These are phyloP conservation scores for Colletotrichum musae DNA, from an alignment of 2,329 filamentous ascomycete species.

Conservation along the genomic window DNA sequence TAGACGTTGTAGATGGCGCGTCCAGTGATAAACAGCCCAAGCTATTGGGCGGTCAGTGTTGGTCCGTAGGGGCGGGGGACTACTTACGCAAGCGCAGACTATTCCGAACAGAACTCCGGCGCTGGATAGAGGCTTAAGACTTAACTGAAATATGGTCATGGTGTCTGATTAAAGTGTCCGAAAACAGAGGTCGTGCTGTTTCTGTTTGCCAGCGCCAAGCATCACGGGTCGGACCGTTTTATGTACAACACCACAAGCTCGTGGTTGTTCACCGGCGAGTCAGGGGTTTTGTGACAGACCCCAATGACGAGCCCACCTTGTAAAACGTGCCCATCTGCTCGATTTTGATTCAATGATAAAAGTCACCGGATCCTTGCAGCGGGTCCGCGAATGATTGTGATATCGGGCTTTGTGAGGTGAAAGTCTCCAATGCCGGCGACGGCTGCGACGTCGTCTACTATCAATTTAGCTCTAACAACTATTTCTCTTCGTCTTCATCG, in stretches of 20 bases:
- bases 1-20: conserved; percentile 49
- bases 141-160: neutral
- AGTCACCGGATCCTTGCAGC: neutral
- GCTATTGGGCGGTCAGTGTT: neutral
- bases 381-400: conserved; percentile 2
- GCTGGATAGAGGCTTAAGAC: neutral
- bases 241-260: neutral
- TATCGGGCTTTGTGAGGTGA: neutral
- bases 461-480: conserved; percentile 6
- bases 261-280: conserved; percentile 8
- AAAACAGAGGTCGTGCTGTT: neutral
- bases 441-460: neutral
- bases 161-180: neutral
- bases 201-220: conserved; percentile 7
- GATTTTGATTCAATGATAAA: neutral
- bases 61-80: neutral
- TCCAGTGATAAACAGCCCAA: neutral
- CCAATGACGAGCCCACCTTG: conserved; percentile 9
- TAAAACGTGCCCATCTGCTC: neutral
- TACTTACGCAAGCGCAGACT: neutral
- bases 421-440: neutral
- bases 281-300: neutral
- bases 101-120: neutral
- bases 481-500: conserved; percentile 16
- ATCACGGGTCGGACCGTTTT: conserved; percentile 12